Evolutionary conservation across 768 basidiomycete genomes (phyloP).

Genomic region (Clitopilus hobsonii): DNA sequence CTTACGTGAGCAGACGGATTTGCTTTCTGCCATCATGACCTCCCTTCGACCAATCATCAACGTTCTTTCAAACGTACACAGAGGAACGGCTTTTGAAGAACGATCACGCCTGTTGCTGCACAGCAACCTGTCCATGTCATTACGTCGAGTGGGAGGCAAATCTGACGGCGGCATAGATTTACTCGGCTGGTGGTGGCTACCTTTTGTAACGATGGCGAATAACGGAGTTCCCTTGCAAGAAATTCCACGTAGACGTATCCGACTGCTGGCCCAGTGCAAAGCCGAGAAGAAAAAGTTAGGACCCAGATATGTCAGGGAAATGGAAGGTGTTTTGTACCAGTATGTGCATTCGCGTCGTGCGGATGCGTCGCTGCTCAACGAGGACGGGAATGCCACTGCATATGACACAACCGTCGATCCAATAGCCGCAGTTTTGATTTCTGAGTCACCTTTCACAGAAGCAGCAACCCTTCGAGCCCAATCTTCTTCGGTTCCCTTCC

Average conservation of each 20-base stretch:
- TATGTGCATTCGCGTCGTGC: conserved; percentile 23
- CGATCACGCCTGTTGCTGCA: conserved; percentile 60
- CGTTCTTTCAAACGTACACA: conserved; percentile 49
- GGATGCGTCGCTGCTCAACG: not conserved
- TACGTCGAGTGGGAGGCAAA: conserved; percentile 76
- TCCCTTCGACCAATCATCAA: not conserved
- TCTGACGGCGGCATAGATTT: conserved; percentile 90
- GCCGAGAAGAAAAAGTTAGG: conserved; percentile 79
- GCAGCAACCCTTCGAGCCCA: conserved; percentile 64
- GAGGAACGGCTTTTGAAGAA: conserved; percentile 73
- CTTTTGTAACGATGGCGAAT: conserved; percentile 18
- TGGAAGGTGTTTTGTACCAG: conserved; percentile 81
- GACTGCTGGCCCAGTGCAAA: conserved; percentile 88
- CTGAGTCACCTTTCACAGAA: conserved; percentile 76
- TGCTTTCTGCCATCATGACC: not conserved
- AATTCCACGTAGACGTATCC: conserved; percentile 45
- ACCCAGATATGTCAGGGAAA: conserved; percentile 79
- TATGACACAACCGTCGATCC: conserved; percentile 17
- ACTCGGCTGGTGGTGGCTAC: conserved; percentile 92
- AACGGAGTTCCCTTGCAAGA: not conserved
- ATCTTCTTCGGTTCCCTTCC: conserved; percentile 72
- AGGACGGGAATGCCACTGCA: too few species aligned
- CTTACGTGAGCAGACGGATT: not conserved
- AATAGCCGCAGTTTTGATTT: conserved; percentile 72
- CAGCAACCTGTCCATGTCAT: conserved; percentile 70